Evolutionary conservation across 495 filamentous ascomycete genomes (phyloP).

Genomic region (Neurospora pannonica): DNA sequence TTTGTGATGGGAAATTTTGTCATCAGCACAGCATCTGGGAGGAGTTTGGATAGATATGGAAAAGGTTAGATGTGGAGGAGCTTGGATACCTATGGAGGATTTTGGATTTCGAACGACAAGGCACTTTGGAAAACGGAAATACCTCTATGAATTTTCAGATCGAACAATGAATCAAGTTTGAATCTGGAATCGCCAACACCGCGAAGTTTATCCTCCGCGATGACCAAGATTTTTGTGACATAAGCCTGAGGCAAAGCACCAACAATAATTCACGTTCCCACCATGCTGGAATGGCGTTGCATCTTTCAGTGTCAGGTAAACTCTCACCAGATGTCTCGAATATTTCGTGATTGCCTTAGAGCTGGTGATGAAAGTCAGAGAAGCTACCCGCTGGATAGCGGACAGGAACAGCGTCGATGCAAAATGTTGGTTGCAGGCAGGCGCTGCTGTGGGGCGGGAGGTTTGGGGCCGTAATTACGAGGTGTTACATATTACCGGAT

Average conservation of each 20-base stretch:
- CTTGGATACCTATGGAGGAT: neutral
- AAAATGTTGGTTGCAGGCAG: neutral
- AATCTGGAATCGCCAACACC: neutral
- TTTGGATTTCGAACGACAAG: neutral
- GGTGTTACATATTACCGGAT: neutral
- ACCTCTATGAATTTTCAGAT: neutral
- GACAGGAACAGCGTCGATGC: neutral
- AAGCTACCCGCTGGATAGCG: neutral
- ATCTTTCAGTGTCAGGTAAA: neutral
- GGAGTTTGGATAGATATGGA: neutral
- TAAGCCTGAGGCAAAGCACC: no score
- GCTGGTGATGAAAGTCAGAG: neutral
- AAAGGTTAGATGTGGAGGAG: neutral
- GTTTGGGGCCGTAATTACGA: neutral
- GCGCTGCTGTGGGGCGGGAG: neutral
- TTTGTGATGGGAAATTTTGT: neutral
- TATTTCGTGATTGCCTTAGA: neutral
- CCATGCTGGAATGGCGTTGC: neutral
- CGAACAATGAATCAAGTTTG: neutral
- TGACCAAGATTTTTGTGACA: neutral
- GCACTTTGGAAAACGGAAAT: neutral
- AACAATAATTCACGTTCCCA: no score
- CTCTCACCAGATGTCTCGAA: neutral
- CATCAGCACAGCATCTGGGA: neutral
- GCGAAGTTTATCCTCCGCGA: neutral